A percentile compares a stretch with the other conserved stretches of the same genome.
Evolutionary conservation across 495 filamentous ascomycete genomes (phyloP).

Genomic region (Podospora pseudopauciseta): DNA sequence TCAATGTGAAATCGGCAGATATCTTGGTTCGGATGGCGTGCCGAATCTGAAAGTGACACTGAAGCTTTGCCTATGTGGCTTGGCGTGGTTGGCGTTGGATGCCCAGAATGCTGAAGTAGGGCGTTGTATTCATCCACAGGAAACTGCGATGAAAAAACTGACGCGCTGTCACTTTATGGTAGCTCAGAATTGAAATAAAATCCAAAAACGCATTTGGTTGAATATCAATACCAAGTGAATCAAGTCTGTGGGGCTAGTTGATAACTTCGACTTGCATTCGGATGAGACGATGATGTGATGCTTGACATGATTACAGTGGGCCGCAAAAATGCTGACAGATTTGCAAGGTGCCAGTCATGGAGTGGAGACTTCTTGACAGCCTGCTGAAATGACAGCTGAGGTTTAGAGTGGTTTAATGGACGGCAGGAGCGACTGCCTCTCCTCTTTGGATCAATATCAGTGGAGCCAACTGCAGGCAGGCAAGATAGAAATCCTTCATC

Average conservation of each 20-base stretch:
- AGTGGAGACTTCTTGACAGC: background rate
- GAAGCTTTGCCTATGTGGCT: background rate
- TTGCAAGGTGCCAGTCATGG: background rate
- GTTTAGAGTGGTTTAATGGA: background rate
- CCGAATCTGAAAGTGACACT: constrained; percentile 5
- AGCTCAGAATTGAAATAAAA: no score
- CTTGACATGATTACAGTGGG: background rate
- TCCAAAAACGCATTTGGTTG: no score
- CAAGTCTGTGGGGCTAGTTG: no score
- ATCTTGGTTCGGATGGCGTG: constrained; percentile 8
- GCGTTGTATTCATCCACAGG: no score
- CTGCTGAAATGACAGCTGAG: background rate
- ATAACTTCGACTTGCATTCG: no score
- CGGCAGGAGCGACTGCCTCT: background rate
- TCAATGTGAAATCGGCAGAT: constrained; percentile 4
- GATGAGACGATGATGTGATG: no score
- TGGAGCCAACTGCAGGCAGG: no score
- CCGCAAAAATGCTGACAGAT: background rate
- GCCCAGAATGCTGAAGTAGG: background rate
- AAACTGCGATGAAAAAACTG: no score
- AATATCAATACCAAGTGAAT: no score
- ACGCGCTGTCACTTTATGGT: no score
- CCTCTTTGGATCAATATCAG: no score
- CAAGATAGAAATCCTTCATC: no score
- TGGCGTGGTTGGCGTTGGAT: background rate